Base-by-base conservation (phyloP, 495 filamentous ascomycete genomes). In the Niebla homalea region DNA sequence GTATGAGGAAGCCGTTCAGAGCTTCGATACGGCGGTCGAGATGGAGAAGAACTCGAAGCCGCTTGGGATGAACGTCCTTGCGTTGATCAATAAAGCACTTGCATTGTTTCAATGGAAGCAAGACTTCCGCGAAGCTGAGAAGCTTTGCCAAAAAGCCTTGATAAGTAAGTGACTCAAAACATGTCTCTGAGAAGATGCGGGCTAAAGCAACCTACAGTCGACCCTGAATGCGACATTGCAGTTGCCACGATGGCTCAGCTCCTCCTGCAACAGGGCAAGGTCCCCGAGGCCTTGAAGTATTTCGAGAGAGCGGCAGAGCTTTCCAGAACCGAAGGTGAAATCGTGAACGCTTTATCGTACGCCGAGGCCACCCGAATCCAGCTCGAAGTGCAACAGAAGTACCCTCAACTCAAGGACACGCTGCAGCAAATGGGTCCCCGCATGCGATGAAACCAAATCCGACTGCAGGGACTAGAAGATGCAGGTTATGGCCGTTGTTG, bases 211-310 rank as follows among this genome's bases (percentile, higher is more conserved):
- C 19, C 37, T n/a, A n/a, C 56, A 95, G 89, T 99, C 60, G 92
- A 99, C 61, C 92, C 93, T 29, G 92, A 99, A 64, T 97, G 92
- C 62, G 92, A 99, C 62, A 97, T 99, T 60, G 92, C 92, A 43
- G 92, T 99, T 19, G 92, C 93, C 39, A 99, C 92, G 39, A 97
- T 99, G 92, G 92, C 92, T 5, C 92, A 99, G 66, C 75, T 99
- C n/a, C 79, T 97, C 23, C 76, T 99, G 19, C 93, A 99, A 63
- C 92, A 97, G 70, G 90, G 90, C 60, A 94, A 95, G 70, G 93
- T 97, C 36, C 85, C 81, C 18, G 86, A 96, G 51, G 92, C 92
- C 2, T 80, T 99, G 40, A 87, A 85, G 67, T 97, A 97, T 71
- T 99, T 99, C 58, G 88, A 97, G 73, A 82, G 86, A 26, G 92